Percentiles rank a stretch among this genome's conserved stretches.
Conservation (phyloP, 495 filamentous ascomycete genomes). For the Sporormia fimetaria region DNA sequence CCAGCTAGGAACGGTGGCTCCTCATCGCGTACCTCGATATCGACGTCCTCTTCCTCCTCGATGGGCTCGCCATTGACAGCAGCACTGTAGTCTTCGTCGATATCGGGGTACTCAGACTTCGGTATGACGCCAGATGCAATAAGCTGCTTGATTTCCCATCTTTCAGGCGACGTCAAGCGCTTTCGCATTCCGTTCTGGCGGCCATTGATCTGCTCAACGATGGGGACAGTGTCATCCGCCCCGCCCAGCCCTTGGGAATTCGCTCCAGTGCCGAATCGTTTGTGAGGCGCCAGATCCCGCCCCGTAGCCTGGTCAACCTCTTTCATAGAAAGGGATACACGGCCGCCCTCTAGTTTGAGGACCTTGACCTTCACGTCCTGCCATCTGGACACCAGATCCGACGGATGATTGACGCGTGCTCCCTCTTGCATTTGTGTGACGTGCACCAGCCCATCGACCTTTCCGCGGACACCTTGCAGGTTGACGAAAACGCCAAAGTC, state of each 20-base stretch:
- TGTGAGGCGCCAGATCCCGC: constrained; percentile 68
- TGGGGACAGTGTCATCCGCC: constrained; percentile 40
- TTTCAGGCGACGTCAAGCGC: constrained; percentile 85
- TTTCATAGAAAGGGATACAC: constrained; percentile 90
- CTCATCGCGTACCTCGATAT: constrained; percentile 93
- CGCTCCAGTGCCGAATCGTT: constrained; percentile 76
- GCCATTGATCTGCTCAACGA: constrained; percentile 51
- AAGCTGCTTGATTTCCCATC: constrained; percentile 94
- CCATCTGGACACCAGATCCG: constrained; percentile 67
- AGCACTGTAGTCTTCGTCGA: constrained; percentile 87
- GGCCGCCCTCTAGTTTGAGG: constrained; percentile 64
- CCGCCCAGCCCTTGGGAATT: constrained; percentile 69
- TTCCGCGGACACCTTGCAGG: constrained; percentile 71
- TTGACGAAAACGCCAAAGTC: constrained; percentile 96
- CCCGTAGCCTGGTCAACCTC: constrained; percentile 91
- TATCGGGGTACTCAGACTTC: constrained; percentile 82
- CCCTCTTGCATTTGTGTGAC: constrained; percentile 89
- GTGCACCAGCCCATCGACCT: constrained; percentile 88
- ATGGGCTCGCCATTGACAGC: constrained; percentile 77
- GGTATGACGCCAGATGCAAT: constrained; percentile 90
- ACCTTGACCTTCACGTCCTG: constrained; percentile 92
- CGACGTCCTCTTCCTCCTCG: constrained; percentile 92
- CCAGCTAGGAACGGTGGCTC: constrained; percentile 93
- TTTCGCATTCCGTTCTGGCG: constrained; percentile 57
- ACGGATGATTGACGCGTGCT: constrained; percentile 79